Base-by-base conservation (phyloP, 2,329 filamentous ascomycete genomes). In the Curvularia lunata region DNA sequence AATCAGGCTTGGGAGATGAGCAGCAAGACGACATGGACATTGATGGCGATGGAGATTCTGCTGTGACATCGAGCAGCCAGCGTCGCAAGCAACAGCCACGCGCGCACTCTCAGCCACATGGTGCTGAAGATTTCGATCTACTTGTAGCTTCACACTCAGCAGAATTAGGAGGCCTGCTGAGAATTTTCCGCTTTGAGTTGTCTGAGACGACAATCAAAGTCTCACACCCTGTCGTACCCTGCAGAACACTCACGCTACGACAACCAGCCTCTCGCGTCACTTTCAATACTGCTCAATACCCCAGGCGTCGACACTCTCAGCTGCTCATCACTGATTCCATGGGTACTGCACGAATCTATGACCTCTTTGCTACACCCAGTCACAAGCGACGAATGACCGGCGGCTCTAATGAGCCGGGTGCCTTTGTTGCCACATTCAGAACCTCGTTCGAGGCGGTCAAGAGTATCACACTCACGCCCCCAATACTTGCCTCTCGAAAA, bases 321-420 rank as follows among this genome's bases (percentile, higher is more conserved):
- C 70, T 88, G 10, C 77, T 88, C 8, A 75, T 88, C 6, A 78
- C 81, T 1, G 84, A 87, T 54, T 70, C 79, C 1, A 79, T 77
- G n/a, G 85, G 86, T 5, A 80, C 78, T 41, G 83, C 85, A 27
- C 84, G 85, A 52, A 77, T 88, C 13, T 86, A 85, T 65, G 83
- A 86, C 52, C 83, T 82, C 25, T 80, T 85, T 30, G 76, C 81
- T 16, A 68, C 66, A 16, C 52, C 64, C 1, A 62, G 47, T 30
- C 67, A 59, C 45, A 73, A 66, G 41, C 70, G 67, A 34, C 65
- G 58, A 27, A 37, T 61, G 51, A 63, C 56, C 34, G 59, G 63
- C 16, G 37, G 47, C 32, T 58, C 58, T 6, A 46, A 54, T 6
- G 67, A 75, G 16, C 21, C 54, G 48, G 72, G 72, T 10, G 65